These are phyloP conservation scores for Teunomyces funiuensis DNA, from an alignment of 805 yeast genomes.

Conservation along the genomic window DNA sequence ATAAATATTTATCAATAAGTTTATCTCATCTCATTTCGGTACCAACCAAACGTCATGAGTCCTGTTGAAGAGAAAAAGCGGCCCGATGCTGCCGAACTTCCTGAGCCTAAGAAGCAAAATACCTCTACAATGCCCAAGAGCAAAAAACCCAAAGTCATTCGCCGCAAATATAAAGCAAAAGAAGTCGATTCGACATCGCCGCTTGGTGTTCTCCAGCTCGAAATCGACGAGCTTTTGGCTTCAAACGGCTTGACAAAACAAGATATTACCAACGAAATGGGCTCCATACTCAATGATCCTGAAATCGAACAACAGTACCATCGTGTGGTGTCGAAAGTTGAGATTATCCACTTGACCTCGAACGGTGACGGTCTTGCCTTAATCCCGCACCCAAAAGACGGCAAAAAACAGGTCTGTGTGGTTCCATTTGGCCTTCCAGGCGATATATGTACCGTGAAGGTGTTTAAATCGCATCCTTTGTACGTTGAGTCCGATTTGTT, in stretches of 20 bases:
- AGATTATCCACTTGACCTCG: constrained; percentile 60
- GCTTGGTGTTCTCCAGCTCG: constrained; percentile 72
- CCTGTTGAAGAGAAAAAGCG: constrained; percentile 12
- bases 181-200: constrained; percentile 76
- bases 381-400: constrained; percentile 55
- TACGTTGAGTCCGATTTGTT: constrained; percentile 77
- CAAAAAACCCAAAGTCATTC: constrained; percentile 26
- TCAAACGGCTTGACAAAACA: constrained; percentile 43
- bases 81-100: constrained; percentile 8
- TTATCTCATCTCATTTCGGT: neutral
- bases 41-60: constrained; percentile 3
- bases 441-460: constrained; percentile 66
- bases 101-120: constrained; percentile 7
- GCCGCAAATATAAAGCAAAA: constrained; percentile 59
- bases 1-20: neutral
- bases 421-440: constrained; percentile 91
- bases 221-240: constrained; percentile 59
- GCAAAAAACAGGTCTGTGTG: constrained; percentile 59
- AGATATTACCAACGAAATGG: constrained; percentile 64
- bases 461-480: constrained; percentile 74
- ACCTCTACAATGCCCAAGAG: neutral
- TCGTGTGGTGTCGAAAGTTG: constrained; percentile 56
- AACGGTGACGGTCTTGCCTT: constrained; percentile 88
- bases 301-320: constrained; percentile 51
- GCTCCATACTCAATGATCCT: constrained; percentile 59